phyloP scores from a whole-genome alignment of 257 asterid species.

The Prunella vulgaris region DNA sequence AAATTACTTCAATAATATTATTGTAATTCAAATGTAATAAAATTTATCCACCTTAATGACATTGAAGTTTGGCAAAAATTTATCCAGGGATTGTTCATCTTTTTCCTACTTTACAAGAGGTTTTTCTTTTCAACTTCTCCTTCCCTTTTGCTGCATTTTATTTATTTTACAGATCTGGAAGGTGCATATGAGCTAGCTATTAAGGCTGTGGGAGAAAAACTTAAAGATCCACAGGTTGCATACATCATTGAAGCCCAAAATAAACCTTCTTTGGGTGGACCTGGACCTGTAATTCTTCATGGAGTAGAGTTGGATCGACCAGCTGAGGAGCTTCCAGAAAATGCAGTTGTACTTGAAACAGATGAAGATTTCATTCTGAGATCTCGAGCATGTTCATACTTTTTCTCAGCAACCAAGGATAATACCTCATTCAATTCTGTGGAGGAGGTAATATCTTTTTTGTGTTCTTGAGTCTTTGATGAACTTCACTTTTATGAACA shows the following conservation, averaged over 20 bases:
- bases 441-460: conserved; percentile 60
- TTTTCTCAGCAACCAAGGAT: conserved; percentile 41
- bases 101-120: not conserved
- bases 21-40: not conserved
- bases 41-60: not conserved
- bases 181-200: conserved; percentile 52
- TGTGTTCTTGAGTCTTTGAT: conserved; percentile 15
- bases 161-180: conserved; percentile 47
- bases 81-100: not conserved
- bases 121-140: not conserved
- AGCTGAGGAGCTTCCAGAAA: conserved; percentile 44
- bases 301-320: conserved; percentile 51
- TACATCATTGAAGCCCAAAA: conserved; percentile 60
- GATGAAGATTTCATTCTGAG: conserved; percentile 39
- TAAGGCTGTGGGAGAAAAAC: conserved; percentile 51
- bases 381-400: conserved; percentile 52
- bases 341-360: conserved; percentile 40
- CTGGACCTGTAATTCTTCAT: conserved; percentile 52
- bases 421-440: conserved; percentile 39
- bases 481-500: conserved; percentile 18
- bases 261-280: conserved; percentile 39
- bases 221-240: conserved; percentile 70
- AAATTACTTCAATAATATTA: not conserved
- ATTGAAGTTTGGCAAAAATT: not conserved
- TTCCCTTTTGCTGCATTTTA: conserved; percentile 14